Evolutionary conservation across 345 rosid species (phyloP), one percentile per base, ranked within the genome.

Genomic region (Eucalyptus dawsonii): DNA sequence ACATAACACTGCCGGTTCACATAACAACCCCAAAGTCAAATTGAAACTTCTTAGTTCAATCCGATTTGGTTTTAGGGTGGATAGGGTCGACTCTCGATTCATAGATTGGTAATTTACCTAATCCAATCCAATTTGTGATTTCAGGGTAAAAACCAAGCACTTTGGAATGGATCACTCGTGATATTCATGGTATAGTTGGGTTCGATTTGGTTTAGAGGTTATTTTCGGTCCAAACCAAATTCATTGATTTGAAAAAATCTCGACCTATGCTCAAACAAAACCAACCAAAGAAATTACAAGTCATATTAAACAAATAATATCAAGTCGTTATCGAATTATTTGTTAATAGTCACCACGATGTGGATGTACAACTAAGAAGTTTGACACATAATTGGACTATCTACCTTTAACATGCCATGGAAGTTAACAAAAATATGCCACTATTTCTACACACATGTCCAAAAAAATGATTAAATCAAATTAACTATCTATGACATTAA

Each of bases 71-170:
- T 56, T 24, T 24, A 56, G 12, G 27, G 27, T 1, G 12, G 27
- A 22, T 9, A 56, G 29, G 62, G 62, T 56, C 0, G 6, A 56
- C 12, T 56, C 62, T 56, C 0, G 13, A 56, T 56, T 56, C 27
- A 22, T 56, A 56, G 13, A 10, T 9, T 4, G 29, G 29, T 5
- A n/a, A 14, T n/a, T 14, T 21, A n/a, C 76, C 17, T n/a, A 12
- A 13, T 27, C 34, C 14, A 65, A 65, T 29, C 17, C 19, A 3
- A 8, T 65, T 29, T 0, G 2, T 9, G 1, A 8, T 29, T 65
- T 31, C 1, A 13, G 0, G 34, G 19, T 65, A 37, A 31, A 15
- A 62, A 62, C 31, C 9, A 14, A 62, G 16, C 19, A n/a, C 37
- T 31, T 14, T 65, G 10, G 16, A 65, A n/a, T 31, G 37, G 17